phyloP scores from a whole-genome alignment of 352 stramenopile genomes.

The Phytophthora crassamura region DNA sequence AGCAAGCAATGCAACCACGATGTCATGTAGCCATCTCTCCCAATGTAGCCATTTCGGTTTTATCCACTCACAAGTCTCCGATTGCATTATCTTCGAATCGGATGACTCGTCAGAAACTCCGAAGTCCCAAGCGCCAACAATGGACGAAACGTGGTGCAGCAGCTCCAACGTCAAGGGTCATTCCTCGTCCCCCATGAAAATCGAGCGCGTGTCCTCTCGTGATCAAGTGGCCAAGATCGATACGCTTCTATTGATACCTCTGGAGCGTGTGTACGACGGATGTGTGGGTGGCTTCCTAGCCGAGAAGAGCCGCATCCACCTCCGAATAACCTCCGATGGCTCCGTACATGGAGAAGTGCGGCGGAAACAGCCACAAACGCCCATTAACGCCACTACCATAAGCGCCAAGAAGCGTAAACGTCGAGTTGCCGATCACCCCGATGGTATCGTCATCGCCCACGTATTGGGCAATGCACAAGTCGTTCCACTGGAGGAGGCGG shows the following conservation, averaged over 20 bases:
- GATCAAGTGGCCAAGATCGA: background rate
- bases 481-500: constrained; percentile 28
- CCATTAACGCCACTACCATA: background rate
- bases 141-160: constrained; percentile 23
- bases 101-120: no score
- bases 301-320: constrained; percentile 41
- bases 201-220: constrained; percentile 6
- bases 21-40: constrained; percentile 5
- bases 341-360: constrained; percentile 49
- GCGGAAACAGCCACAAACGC: constrained; percentile 20
- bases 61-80: constrained; percentile 10
- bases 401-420: constrained; percentile 39
- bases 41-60: constrained; percentile 14
- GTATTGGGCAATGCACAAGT: constrained; percentile 37
- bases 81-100: constrained; percentile 29
- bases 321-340: constrained; percentile 50
- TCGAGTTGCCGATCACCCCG: constrained; percentile 27
- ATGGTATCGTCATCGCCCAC: constrained; percentile 43
- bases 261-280: constrained; percentile 58
- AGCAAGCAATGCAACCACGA: background rate
- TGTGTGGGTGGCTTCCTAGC: constrained; percentile 49
- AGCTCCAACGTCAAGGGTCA: background rate
- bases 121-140: constrained; percentile 10
- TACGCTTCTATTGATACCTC: constrained; percentile 5
- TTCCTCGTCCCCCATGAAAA: constrained; percentile 6